Conservation (phyloP, 2,329 filamentous ascomycete genomes). For the Davidsoniella eucalypti region DNA sequence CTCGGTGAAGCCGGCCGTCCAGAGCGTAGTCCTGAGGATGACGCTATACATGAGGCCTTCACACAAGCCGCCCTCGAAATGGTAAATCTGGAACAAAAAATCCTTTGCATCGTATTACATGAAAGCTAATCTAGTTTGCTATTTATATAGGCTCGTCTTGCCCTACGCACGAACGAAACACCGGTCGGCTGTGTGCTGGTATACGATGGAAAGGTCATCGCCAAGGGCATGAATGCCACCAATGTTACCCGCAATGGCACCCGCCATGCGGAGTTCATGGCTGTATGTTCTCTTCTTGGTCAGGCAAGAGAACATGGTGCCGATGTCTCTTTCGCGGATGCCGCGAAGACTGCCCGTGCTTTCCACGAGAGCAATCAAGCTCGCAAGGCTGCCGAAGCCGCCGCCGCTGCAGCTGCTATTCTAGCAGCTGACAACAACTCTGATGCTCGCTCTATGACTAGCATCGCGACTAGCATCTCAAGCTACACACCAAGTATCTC, state of each 20-base stretch:
- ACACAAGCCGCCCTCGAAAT: constrained; percentile 78
- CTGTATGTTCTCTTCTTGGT: constrained; percentile 44
- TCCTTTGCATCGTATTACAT: not conserved
- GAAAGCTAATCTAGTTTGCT: constrained; percentile 13
- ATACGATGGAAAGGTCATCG: constrained; percentile 61
- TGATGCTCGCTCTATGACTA: constrained; percentile 9
- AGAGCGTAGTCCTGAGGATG: constrained; percentile 18
- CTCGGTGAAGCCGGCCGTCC: constrained; percentile 13
- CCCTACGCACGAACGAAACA: constrained; percentile 75
- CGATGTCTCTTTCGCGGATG: constrained; percentile 11
- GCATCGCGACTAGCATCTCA: constrained; percentile 4
- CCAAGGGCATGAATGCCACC: constrained; percentile 89
- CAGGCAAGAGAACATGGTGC: constrained; percentile 4
- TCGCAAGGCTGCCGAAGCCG: constrained; percentile 17
- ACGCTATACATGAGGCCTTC: constrained; percentile 38
- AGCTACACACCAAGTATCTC: constrained; percentile 10
- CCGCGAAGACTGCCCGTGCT: constrained; percentile 15
- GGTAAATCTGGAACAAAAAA: constrained; percentile 32
- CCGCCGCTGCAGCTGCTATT: constrained; percentile 23
- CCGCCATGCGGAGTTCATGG: constrained; percentile 88
- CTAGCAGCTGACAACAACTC: constrained; percentile 7
- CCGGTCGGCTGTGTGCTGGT: constrained; percentile 94
- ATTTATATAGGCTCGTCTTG: constrained; percentile 54
- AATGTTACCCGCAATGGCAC: constrained; percentile 84
- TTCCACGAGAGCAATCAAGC: constrained; percentile 15